These are phyloP conservation scores for Protomyces inouyei DNA, from an alignment of 1,139 yeast genomes.

Conservation along the genomic window DNA sequence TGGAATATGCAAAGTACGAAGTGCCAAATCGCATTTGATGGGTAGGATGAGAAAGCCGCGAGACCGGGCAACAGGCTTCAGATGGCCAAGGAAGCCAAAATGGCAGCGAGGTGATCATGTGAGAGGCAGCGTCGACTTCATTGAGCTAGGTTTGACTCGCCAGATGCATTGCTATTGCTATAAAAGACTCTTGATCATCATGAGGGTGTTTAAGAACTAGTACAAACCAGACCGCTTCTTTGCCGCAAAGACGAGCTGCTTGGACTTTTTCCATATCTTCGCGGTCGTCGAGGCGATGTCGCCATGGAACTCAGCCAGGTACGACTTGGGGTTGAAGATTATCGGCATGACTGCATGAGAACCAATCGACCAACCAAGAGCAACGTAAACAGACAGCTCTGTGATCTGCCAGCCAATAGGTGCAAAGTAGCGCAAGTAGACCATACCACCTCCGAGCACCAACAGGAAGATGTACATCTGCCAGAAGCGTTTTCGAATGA, in stretches of 20 bases:
- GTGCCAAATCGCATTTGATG: no score
- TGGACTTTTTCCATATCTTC: not conserved
- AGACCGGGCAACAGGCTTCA: no score
- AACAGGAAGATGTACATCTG: conserved; percentile 4
- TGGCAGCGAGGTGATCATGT: no score
- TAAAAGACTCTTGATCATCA: no score
- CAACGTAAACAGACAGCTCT: conserved; percentile 8
- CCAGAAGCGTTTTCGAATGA: conserved; percentile 17
- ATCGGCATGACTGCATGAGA: conserved; percentile 27
- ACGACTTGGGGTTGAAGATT: conserved; percentile 27
- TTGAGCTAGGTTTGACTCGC: no score
- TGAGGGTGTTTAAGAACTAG: no score
- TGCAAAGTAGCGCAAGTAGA: conserved; percentile 24
- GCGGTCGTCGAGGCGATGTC: not conserved
- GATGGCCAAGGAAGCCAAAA: no score
- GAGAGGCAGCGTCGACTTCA: no score
- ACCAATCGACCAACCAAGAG: conserved; percentile 27
- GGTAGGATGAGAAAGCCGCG: no score
- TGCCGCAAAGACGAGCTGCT: not conserved
- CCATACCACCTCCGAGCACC: conserved; percentile 10
- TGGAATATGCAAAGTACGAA: no score
- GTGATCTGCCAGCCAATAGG: conserved; percentile 29
- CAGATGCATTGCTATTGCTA: no score
- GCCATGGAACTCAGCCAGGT: not conserved
- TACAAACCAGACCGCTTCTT: not conserved